Base-by-base conservation (phyloP, 164 flowering plant genomes). In the Kalanchoe fedtschenkoi region DNA sequence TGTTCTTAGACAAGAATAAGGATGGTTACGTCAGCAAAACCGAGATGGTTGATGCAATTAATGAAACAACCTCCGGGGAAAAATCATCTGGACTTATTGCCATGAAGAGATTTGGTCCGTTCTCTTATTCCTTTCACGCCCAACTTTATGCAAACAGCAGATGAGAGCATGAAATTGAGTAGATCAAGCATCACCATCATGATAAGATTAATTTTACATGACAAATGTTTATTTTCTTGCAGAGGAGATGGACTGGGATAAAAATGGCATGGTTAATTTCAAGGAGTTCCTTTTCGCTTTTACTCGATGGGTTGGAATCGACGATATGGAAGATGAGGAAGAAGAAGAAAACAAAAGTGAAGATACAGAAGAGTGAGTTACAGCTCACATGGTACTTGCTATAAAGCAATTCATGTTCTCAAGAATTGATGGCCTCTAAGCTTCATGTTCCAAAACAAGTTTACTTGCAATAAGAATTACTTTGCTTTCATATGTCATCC, bases 161-260 rank as follows among this genome's bases (percentile, higher is more conserved):
- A 6, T 44, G 51, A n/a, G 8, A 44, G 15, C 15, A 39, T 10
- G 13, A 39, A 44, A 24, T 44, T 44, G 1, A 44, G 24, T n/a
- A 44, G 51, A n/a, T 44, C n/a, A 11, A 4, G 9, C 5, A n/a
- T 4, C 22, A 1, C 24, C 29, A 47, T 47, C 30, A 24, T 22
- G 21, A 21, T 47, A 11, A 44, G 24, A 19, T 44, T 44, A 4
- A 22, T 26, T 10, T 24, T 28, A 51, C 56, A 51, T 13, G 32
- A 51, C 16, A 28, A 26, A 24, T 6, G 11, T 9, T 24, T 17
- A 0, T 5, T 26, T 21, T 54, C 2, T 58, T 79, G 78, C 95
- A 91, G 95, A 89, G 61, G 98, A 89, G 75, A 91, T 89, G 98
- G 98, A 91, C 77, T 87, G 98, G 96, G 96, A 91, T 66, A 86